These are phyloP conservation scores for Westerdykella sp. DNA, from an alignment of 2,329 filamentous ascomycete species.

Conservation along the genomic window DNA sequence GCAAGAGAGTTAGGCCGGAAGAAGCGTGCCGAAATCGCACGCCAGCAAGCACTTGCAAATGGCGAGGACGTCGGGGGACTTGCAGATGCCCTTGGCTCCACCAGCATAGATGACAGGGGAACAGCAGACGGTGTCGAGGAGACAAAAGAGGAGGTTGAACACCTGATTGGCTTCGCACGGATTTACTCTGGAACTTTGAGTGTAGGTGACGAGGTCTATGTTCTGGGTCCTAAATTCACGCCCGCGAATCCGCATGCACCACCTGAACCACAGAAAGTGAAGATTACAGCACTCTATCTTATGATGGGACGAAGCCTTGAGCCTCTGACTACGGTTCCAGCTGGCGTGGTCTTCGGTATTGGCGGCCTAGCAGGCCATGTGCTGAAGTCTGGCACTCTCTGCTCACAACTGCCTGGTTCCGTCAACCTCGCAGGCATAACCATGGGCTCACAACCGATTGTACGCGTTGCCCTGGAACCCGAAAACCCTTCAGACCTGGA, in stretches of 20 bases:
- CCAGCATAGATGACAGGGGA: slow-evolving; percentile 46
- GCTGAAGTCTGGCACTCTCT: slow-evolving; percentile 92
- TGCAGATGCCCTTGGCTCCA: slow-evolving; percentile 54
- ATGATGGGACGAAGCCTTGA: slow-evolving; percentile 92
- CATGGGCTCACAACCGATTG: slow-evolving; percentile 80
- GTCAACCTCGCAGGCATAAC: slow-evolving; percentile 85
- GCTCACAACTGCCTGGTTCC: slow-evolving; percentile 76
- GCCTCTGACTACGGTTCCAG: slow-evolving; percentile 73
- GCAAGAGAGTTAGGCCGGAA: slow-evolving; percentile 79
- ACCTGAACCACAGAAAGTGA: slow-evolving; percentile 74
- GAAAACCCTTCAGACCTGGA: slow-evolving; percentile 82
- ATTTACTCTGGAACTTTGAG: slow-evolving; percentile 86
- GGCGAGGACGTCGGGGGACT: slow-evolving; percentile 49
- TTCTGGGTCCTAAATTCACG: slow-evolving; percentile 87
- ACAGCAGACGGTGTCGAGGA: slow-evolving; percentile 23
- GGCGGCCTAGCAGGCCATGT: slow-evolving; percentile 86
- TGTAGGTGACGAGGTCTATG: slow-evolving; percentile 85
- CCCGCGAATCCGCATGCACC: slow-evolving; percentile 66
- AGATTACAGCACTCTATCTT: slow-evolving; percentile 82
- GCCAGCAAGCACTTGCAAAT: slow-evolving; percentile 58
- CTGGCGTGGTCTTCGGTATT: slow-evolving; percentile 92
- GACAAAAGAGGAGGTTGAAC: slow-evolving; percentile 68
- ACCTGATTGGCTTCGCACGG: slow-evolving; percentile 88
- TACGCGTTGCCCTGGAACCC: slow-evolving; percentile 91
- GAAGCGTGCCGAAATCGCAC: slow-evolving; percentile 83